Base-by-base conservation (phyloP, 768 basidiomycete genomes). In the Tulasnella calospora region DNA sequence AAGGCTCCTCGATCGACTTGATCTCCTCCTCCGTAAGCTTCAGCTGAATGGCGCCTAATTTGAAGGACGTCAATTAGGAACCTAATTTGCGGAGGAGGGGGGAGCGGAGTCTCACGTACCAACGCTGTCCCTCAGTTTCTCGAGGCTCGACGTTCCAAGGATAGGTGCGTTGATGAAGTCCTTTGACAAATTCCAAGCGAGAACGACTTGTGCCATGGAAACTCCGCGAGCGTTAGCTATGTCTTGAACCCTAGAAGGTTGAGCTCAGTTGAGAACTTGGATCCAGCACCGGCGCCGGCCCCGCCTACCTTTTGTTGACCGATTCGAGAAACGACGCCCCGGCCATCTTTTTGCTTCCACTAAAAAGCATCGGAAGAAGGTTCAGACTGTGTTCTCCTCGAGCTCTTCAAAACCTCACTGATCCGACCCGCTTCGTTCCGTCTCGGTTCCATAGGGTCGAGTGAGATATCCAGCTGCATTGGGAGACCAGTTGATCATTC, bases 401-500 rank as follows among this genome's bases (percentile, higher is more conserved):
- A 41, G 40, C 30, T 15, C 3, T 30, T 12, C 30, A 35, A 77
- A 17, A 10, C n/a, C 76, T 61, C 71, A 77, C 76, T 8, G 57
- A 36, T 77, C 76, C 40, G 33, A 71, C 33, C 67, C 57, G 30
- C 57, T 71, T 27, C 75, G 55, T 67, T 40, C 30, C 41, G 75
- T 80, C 74, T 44, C 10, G 19, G 2, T 44, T 38, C 70, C 67
- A 30, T 33, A 33, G 36, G 81, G 81, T 17, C 81, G 78, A 15
- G 81, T 79, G 21, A 80, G 76, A 71, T 71, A 80, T 19, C 82
- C 82, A 9, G 80, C 79, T 0, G 80, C 81, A 46, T 82, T 78
- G 7, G 83, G 81, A 0, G 78, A 80, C 83, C 83, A 84, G 12
- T 82, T 81, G 69, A 83, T 83, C 77, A 79, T 17, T 21, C 82